Conservation (phyloP, 202 grass and related monocot species). For the Cymbopogon flexuosus region DNA sequence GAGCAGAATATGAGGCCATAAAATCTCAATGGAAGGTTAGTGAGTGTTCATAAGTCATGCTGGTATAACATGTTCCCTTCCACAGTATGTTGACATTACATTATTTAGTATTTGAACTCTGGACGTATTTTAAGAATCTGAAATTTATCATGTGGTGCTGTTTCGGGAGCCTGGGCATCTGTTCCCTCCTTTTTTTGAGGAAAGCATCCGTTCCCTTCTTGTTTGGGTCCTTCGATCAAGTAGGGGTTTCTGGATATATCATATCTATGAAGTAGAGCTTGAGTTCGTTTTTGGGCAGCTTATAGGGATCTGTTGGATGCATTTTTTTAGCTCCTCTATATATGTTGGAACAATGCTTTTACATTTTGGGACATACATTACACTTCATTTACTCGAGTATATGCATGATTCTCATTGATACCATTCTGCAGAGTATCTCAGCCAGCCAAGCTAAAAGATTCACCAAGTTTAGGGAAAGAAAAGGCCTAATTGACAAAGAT, state of each 20-base stretch:
- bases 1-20: constrained; percentile 78
- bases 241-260: not conserved
- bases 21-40: constrained; percentile 97
- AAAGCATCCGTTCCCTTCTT: not conserved
- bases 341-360: constrained; percentile 1
- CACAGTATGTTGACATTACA: not conserved
- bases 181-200: not conserved
- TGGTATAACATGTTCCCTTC: constrained; percentile 7
- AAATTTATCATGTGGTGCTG: not conserved
- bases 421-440: constrained; percentile 75
- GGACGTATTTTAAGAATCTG: not conserved
- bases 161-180: not conserved
- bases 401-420: constrained; percentile 23
- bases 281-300: not conserved
- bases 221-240: not conserved
- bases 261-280: constrained; percentile 1
- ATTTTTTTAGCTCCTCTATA: constrained; percentile 24
- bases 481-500: constrained; percentile 97
- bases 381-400: constrained; percentile 8
- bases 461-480: constrained; percentile 97
- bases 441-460: constrained; percentile 90
- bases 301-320: not conserved
- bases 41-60: constrained; percentile 22
- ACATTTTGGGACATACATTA: constrained; percentile 11
- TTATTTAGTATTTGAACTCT: constrained; percentile 5